A percentile compares a stretch with the other conserved stretches of the same genome.
Conservation (phyloP, 345 rosid genomes). For the Chamaenerion angustifolium region DNA sequence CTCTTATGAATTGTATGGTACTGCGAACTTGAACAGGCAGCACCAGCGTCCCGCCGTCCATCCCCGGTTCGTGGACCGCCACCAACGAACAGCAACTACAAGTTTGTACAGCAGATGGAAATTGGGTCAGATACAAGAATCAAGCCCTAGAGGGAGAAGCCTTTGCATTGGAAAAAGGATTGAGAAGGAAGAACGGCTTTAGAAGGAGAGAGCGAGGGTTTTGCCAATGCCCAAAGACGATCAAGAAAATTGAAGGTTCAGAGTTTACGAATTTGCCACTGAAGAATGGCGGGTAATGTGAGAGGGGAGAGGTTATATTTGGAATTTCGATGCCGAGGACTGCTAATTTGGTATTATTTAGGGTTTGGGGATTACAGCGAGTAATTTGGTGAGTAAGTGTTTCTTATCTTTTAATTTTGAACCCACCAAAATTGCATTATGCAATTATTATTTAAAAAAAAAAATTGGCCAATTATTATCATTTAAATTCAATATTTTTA, state of each 20-base stretch:
- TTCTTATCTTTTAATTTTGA: too few relatives aligned
- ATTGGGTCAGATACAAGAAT: neutral
- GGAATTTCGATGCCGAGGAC: neutral
- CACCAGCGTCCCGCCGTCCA: conserved; percentile 13
- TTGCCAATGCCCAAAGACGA: conserved; percentile 15
- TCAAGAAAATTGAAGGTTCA: neutral
- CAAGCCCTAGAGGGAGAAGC: conserved; percentile 6
- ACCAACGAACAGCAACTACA: neutral
- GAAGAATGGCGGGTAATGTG: too few relatives aligned
- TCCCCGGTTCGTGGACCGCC: conserved; percentile 31
- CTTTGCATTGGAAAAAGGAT: conserved; percentile 3
- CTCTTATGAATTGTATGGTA: conserved; percentile 59
- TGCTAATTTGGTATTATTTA: too few relatives aligned
- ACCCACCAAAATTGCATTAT: too few relatives aligned
- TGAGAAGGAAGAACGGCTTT: conserved; percentile 15
- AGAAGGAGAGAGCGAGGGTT: conserved; percentile 26
- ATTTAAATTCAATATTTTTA: too few relatives aligned
- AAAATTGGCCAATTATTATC: too few relatives aligned
- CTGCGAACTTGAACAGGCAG: conserved; percentile 37
- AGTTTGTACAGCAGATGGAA: neutral
- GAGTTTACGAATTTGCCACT: neutral
- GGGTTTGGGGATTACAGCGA: too few relatives aligned
- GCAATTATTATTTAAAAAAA: too few relatives aligned
- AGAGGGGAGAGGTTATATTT: neutral
- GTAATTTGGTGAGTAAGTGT: too few relatives aligned